Evolutionary conservation across 139 green algal genomes (phyloP).

Genomic region (Eudorina sp.): DNA sequence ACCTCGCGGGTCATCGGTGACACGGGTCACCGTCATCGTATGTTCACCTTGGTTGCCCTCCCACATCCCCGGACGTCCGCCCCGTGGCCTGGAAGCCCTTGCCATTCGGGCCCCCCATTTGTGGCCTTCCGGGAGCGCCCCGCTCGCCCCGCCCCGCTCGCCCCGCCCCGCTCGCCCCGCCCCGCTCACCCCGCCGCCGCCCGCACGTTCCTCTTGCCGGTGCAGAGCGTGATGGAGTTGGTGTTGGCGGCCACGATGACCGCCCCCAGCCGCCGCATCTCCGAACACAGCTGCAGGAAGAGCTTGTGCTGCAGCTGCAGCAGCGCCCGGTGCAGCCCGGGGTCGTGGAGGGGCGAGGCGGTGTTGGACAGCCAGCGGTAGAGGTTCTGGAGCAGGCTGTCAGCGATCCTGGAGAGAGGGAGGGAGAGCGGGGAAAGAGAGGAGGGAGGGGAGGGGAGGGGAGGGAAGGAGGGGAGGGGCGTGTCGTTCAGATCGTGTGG

Average conservation of each 20-base stretch:
- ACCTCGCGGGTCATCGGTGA: no score
- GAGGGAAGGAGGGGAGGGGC: not conserved
- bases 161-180: no score
- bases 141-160: no score
- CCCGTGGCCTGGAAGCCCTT: no score
- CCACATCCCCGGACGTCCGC: no score
- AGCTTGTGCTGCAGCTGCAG: slow-evolving; percentile 84
- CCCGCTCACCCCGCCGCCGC: slow-evolving; percentile 74
- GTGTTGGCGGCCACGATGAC: slow-evolving; percentile 89
- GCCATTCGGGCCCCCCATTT: no score
- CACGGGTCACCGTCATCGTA: no score
- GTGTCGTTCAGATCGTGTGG: no score
- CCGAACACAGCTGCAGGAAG: slow-evolving; percentile 62
- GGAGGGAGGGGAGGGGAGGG: not conserved
- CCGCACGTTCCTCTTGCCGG: slow-evolving; percentile 82
- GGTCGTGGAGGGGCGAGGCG: slow-evolving; percentile 72
- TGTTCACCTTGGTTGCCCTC: no score
- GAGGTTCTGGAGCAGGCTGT: slow-evolving; percentile 83
- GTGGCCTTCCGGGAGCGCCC: no score
- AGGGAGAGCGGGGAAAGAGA: not conserved
- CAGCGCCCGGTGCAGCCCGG: slow-evolving; percentile 79
- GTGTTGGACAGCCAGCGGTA: slow-evolving; percentile 90
- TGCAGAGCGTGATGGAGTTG: slow-evolving; percentile 84
- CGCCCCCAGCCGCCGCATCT: slow-evolving; percentile 83
- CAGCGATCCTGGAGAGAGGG: slow-evolving; percentile 56